phyloP scores from a whole-genome alignment of 805 yeast genomes.

The Nakazawaea anatomiae region DNA sequence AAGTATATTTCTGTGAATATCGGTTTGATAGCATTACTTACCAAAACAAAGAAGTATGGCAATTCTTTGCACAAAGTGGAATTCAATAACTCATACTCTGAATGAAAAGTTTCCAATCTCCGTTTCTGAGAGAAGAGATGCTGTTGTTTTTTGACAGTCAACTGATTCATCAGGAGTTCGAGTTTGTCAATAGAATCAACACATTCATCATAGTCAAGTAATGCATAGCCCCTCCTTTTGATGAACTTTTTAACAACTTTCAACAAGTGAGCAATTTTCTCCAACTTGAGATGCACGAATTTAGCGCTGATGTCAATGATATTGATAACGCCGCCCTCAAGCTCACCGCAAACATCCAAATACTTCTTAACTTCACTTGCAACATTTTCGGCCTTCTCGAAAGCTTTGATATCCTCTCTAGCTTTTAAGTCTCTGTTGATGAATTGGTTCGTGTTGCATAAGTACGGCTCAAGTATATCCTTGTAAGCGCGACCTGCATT shows the following conservation, averaged over 20 bases:
- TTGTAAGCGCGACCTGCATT: conserved; percentile 14
- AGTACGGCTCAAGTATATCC: neutral
- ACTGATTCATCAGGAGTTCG: conserved; percentile 20
- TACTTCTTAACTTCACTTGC: neutral
- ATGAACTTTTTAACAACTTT: conserved; percentile 23
- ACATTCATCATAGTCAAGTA: conserved; percentile 32
- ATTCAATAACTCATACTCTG: conserved; percentile 33
- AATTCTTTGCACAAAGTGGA: conserved; percentile 36
- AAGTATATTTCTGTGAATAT: conserved; percentile 30
- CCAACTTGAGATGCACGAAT: conserved; percentile 18
- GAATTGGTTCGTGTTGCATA: neutral
- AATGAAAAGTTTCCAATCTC: conserved; percentile 23
- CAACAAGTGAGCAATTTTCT: conserved; percentile 12
- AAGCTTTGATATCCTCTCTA: neutral
- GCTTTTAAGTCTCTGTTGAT: conserved; percentile 3
- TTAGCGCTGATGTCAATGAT: conserved; percentile 21
- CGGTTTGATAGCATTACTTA: conserved; percentile 25
- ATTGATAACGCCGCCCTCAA: conserved; percentile 13
- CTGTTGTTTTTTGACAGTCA: conserved; percentile 33
- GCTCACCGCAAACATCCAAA: neutral
- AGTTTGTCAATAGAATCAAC: conserved; percentile 17
- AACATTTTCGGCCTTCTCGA: neutral
- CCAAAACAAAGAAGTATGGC: conserved; percentile 34
- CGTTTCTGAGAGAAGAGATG: conserved; percentile 25
- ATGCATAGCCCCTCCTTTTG: conserved; percentile 25